phyloP scores from a whole-genome alignment of 345 rosid genomes.

The Salix dunnii region DNA sequence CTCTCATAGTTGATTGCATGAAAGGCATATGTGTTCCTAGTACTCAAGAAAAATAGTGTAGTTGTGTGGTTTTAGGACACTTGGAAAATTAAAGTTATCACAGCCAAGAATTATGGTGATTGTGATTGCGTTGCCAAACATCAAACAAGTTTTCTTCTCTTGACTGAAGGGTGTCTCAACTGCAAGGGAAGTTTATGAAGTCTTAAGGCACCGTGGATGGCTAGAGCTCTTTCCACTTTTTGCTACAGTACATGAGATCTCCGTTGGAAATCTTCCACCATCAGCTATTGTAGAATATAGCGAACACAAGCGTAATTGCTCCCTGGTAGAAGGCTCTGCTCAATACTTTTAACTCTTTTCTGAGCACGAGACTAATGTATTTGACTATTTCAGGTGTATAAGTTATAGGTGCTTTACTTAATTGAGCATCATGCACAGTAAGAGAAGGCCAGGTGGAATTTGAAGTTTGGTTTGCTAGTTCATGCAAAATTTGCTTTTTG shows the following conservation, averaged over 20 bases:
- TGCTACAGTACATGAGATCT: constrained; percentile 74
- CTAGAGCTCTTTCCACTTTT: constrained; percentile 77
- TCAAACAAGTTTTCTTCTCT: constrained; percentile 4
- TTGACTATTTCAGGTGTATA: neutral
- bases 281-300: constrained; percentile 76
- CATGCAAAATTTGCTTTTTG: neutral
- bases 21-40: neutral
- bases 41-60: neutral
- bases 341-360: constrained; percentile 25
- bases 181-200: constrained; percentile 83
- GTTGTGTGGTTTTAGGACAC: neutral
- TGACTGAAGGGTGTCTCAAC: constrained; percentile 73
- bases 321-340: constrained; percentile 34
- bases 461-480: neutral
- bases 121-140: neutral
- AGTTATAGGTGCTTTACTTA: neutral
- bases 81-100: neutral
- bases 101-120: neutral
- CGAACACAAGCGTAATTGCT: constrained; percentile 54
- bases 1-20: neutral
- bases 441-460: constrained; percentile 1
- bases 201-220: constrained; percentile 75
- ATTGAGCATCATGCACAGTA: neutral
- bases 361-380: neutral
- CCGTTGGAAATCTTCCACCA: constrained; percentile 69